phyloP scores from a whole-genome alignment of 345 rosid species.

The Boechera retrofracta region DNA sequence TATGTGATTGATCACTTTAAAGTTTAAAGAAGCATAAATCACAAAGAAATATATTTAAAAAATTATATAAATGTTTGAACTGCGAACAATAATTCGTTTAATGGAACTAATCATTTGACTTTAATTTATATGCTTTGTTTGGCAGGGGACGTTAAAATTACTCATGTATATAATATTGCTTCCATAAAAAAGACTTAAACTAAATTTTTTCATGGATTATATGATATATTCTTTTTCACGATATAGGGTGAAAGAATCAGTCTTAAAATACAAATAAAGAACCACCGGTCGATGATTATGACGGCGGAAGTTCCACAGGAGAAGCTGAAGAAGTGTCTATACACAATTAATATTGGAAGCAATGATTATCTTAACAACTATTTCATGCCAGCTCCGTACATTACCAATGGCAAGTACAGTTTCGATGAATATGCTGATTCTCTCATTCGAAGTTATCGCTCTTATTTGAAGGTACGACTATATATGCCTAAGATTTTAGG shows the following conservation, averaged over 20 bases:
- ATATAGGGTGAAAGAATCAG: conserved; percentile 55
- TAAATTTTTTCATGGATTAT: not conserved
- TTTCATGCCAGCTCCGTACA: conserved; percentile 48
- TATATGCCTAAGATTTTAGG: not conserved
- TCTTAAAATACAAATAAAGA: conserved; percentile 47
- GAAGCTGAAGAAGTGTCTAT: conserved; percentile 52
- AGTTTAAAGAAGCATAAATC: not conserved
- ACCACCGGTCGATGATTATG: conserved; percentile 44
- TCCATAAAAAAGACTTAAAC: not conserved
- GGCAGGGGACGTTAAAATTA: not conserved
- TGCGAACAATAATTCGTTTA: not conserved
- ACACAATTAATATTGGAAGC: conserved; percentile 57
- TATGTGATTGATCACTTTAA: not conserved
- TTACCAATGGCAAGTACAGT: not conserved
- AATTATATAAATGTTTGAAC: not conserved
- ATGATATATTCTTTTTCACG: not conserved
- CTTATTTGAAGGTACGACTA: conserved; percentile 33
- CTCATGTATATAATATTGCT: not conserved
- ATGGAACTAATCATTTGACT: conserved; percentile 11
- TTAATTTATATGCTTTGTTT: not conserved
- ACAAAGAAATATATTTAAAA: not conserved
- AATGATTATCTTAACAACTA: conserved; percentile 63
- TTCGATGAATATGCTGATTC: conserved; percentile 39
- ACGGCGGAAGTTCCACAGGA: conserved; percentile 33
- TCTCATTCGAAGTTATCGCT: conserved; percentile 35